Base-by-base conservation (phyloP, 345 rosid species). In the Lagerstroemia speciosa region DNA sequence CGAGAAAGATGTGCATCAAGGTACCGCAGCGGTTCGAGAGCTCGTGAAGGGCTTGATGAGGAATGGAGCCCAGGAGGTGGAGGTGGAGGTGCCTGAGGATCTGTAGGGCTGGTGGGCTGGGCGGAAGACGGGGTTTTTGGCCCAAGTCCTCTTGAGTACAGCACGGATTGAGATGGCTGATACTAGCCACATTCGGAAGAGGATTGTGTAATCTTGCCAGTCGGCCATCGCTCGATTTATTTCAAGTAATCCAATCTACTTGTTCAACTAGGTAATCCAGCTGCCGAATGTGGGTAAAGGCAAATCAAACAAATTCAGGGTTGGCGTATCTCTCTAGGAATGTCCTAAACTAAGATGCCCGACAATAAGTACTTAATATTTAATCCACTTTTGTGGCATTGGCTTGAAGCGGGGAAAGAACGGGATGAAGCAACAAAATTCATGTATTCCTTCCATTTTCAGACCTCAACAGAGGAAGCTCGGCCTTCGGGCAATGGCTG, bases 11-110 rank as follows among this genome's bases (percentile, higher is more conserved):
- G 68, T 78, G 84, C 60, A 89, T 79, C 38, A 89, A 75, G 43
- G 90, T 82, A 68, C 92, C 92, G 9, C 81, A 79, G 65, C 70
- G 71, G 69, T 33, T 58, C 22, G 89, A 82, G 34, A 87, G 90
- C 62, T 81, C 84, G 75, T 84, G 84, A 67, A 87, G 77, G 62
- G 83, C 83, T 75, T 87, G 86, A 72, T 86, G 91, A 36, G 87
- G 86, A 27, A 86, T 76, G 0, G 84, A 82, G 22, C 72, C 75
- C 1, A 84, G 77, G 31, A 87, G 87, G 73, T 85, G 95, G 38
- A 89, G 84, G 75, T 85, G 95, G 38, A 89, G 84, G 75, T 83
- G 86, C 48, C 96, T 87, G 5, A 87, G 79, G 67, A 89, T 72
- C 1, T 87, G 90, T 17, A 86, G 50, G 19, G 86, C 78, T 50